Evolutionary conservation across 1,284 basidiomycete genomes (phyloP), one percentile per base, ranked within the genome.

Genomic region (Ceratobasidium sp.): DNA sequence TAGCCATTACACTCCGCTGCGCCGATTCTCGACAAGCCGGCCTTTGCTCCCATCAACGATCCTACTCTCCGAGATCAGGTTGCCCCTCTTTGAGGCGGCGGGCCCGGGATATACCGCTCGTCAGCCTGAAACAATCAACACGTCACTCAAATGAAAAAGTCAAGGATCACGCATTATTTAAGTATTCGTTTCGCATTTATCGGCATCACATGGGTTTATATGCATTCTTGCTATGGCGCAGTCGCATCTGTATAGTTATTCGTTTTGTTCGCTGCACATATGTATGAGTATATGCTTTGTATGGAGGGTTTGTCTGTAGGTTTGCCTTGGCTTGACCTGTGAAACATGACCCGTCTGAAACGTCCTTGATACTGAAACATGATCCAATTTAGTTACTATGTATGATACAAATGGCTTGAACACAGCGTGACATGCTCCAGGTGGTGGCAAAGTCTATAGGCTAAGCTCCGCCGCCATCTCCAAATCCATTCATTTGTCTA

Each of bases 1-100:
- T 27, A 67, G 41, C 74, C 74, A 1, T 20, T 76, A 35, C 2
- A 48, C n/a, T 76, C 74, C 20, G 48, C 74, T n/a, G 64, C 50
- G 2, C 52, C 70, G 4, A 23, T 60, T 20, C 30, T 77, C 30
- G 65, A 77, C 44, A 44, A 30, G n/a, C 54, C 41, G 12, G 65
- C 65, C 16, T 54, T 77, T n/a, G 35, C 30, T 12, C 44, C 41
- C 30, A 44, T 65, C 27, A 14, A 27, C 44, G 44, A 12, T 14
- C 10, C 64, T 38, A 30, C 18, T 20, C 7, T 38, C 10, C 8
- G 5, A 23, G 10, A 44, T 4, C n/a, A 64, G n/a, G n/a, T 64
- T 20, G 35, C 60, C 27, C 7, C 46, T 16, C 16, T 27, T n/a
- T 55, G 23, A 55, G n/a, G 20, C 52, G n/a, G 23, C 23, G n/a